Evolutionary conservation across 176 grass and related monocot genomes (phyloP).

Genomic region (Carex cristatella): DNA sequence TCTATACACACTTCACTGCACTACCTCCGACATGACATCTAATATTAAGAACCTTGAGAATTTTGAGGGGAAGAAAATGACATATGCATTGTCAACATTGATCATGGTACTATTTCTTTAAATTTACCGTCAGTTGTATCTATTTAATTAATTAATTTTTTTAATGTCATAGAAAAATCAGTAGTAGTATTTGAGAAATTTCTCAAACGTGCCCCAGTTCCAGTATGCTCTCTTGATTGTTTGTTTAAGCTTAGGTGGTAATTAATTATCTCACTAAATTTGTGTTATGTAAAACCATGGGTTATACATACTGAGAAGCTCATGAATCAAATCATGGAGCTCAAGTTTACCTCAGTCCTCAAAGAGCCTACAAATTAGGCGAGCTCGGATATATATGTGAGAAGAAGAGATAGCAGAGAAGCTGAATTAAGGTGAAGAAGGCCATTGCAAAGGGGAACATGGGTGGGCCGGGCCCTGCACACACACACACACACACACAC

Average conservation of each 20-base stretch:
- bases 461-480: conserved; percentile 52
- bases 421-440: conserved; percentile 77
- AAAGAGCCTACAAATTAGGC: conserved; percentile 70
- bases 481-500: no score
- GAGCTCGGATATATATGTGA: conserved; percentile 77
- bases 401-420: conserved; percentile 94
- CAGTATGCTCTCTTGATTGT: not conserved
- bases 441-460: conserved; percentile 95
- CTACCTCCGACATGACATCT: no score
- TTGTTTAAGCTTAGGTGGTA: not conserved
- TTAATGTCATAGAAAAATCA: no score
- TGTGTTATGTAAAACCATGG: conserved; percentile 34
- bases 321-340: conserved; percentile 96
- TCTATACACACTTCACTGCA: no score
- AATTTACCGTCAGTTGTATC: no score
- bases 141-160: no score
- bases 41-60: no score
- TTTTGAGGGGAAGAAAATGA: no score
- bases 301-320: conserved; percentile 75
- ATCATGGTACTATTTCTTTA: no score
- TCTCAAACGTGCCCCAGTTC: not conserved
- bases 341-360: conserved; percentile 62
- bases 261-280: not conserved
- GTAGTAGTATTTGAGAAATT: not conserved
- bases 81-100: no score